Evolutionary conservation across 1,284 basidiomycete species (phyloP), one percentile per base, ranked within the genome.

Genomic region (Coniophora puteana): DNA sequence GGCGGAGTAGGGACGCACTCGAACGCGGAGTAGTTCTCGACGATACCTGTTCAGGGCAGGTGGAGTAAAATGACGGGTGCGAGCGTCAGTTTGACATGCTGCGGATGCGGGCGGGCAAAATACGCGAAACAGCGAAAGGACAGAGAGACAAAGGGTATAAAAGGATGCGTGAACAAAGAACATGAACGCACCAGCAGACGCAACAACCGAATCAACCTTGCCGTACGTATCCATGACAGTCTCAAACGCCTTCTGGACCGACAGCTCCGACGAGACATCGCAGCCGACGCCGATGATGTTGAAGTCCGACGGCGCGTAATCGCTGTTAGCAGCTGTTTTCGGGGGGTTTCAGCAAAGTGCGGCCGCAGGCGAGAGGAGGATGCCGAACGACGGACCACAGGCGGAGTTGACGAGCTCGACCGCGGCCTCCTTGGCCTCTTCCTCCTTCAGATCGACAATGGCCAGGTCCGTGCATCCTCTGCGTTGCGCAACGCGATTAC

Each of bases 21-120:
- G 46, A 92, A 77, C 1, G 93, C 93, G 25, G 89, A 72, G 66
- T 86, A 92, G 71, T 96, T 96, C 66, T 96, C 90, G 52, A 92
- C 84, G 50, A 93, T 92, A 46, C 92, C 89, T 82, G 54, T 36
- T 41, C 30, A 44, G 36, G 40, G 35, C 30, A 37, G 8, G n/a
- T 30, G 12, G 38, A 35, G 17, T 18, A 23, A 8, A 3, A 36
- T 40, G 20, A 18, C 17, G 16, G 38, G 27, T 12, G 6, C n/a
- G 18, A 20, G 18, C 26, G 22, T 20, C 40, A 20, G 25, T 33
- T 20, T 13, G 32, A 25, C 8, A 27, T 23, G 8, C 23, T 14
- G 40, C 29, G 14, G 36, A 28, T 32, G 22, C 24, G 25, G 37
- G 34, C 39, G 35, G 42, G 42, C 40, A 40, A 42, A 50, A 13